Base-by-base conservation (phyloP, 768 basidiomycete species). In the Coprinopsis strossmayeri region DNA sequence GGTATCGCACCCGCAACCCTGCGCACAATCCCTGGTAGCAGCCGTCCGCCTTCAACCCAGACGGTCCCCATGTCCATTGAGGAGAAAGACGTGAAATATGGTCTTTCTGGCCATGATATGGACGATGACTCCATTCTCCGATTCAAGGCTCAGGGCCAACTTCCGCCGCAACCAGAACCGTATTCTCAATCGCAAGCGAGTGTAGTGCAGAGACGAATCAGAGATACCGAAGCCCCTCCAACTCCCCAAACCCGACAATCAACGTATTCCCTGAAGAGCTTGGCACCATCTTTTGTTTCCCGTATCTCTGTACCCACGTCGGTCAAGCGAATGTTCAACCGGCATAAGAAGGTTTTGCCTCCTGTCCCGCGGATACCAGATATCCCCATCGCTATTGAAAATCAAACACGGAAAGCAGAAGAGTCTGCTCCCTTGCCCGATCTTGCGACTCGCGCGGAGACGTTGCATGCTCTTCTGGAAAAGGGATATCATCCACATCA, bases 301-400 rank as follows among this genome's bases (percentile, higher is more conserved):
- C 64, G 68, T 23, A 57, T 77, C 45, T 75, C 78, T 4, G 66
- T 68, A 9, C 61, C 66, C 21, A 58, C 62, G 25, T 74, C 71
- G 5, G 49, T 72, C 30, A 59, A 60, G 28, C 66, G 65, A 25
- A 57, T 67, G 30, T 55, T 75, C 43, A 52, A 61, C 26, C 71
- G 76, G 74, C 66, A 69, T 49, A 72, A 61, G 50, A 82, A 82
- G 57, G 79, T 80, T 2, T 62, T 84, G 13, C 81, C 82, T 5
- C 81, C 79, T 1, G 69, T 84, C 21, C 82, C 82, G 13, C 64
- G 62, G 17, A 69, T 78, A 12, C 73, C 78, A 2, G 61, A 72
- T 40, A 70, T 73, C 17, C 62, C 76, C 5, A 55, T 78, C 27
- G 61, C 68, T 1, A 59, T 59, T 11, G 75, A 76, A 51, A 62